phyloP scores from a whole-genome alignment of 345 rosid genomes.

The Eucalyptus pauciflora region DNA sequence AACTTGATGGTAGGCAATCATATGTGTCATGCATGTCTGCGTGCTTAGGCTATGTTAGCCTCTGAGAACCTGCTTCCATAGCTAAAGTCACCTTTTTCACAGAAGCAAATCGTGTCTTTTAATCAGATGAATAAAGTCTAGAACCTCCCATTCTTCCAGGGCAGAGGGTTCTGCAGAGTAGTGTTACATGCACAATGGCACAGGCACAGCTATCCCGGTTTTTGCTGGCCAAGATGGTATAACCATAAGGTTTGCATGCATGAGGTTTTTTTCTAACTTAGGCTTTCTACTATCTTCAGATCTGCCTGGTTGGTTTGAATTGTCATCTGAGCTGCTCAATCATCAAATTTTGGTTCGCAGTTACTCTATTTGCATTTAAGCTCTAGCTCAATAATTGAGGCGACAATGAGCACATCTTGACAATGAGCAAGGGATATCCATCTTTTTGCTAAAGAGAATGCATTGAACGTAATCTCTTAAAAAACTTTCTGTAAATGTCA shows the following conservation, averaged over 20 bases:
- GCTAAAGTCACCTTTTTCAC: neutral
- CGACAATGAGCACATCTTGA: neutral
- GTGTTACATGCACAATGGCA: neutral
- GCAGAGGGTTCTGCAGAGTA: neutral
- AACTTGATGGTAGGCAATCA: neutral
- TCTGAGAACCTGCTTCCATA: neutral
- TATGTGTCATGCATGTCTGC: neutral
- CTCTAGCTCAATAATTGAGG: neutral
- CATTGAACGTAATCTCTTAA: neutral
- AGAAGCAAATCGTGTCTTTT: neutral
- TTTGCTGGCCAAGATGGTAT: neutral
- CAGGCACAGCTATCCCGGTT: neutral
- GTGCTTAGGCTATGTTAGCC: neutral
- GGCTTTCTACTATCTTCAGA: neutral
- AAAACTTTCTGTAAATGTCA: neutral
- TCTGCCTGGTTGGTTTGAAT: neutral
- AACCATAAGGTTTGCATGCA: neutral
- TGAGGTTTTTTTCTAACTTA: neutral
- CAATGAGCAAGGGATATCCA: neutral
- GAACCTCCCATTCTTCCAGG: neutral
- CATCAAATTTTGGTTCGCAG: neutral
- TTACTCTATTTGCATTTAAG: neutral
- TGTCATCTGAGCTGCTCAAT: neutral
- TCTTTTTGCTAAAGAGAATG: neutral
- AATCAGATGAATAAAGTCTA: neutral